Base-by-base conservation (phyloP, 2,329 filamentous ascomycete species). In the Fusarium albosuccineum region DNA sequence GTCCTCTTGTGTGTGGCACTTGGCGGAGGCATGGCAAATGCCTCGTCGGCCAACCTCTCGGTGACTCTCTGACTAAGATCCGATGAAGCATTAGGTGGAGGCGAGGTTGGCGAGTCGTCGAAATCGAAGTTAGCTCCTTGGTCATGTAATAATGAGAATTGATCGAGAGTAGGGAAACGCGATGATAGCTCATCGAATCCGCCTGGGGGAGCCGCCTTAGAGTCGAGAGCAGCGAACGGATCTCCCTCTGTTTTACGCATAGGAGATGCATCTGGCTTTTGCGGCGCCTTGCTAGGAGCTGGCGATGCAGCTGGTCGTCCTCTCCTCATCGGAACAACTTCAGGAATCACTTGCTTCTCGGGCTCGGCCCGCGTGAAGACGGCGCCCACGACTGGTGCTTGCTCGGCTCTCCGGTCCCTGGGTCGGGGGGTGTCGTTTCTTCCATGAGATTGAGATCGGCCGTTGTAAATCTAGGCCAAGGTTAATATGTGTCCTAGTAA, bases 261-360 rank as follows among this genome's bases (percentile, higher is more conserved):
- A 69, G 89, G 86, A 0, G 93, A 91, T 6, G 92, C 71, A 82
- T 91, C 54, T 86, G 87, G 81, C 72, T 63, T 82, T 71, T 72
- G 83, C 5, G 85, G 83, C 6, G 68, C 41, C 9, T 71, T 60
- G 57, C 73, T 51, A 29, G 71, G 68, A 27, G 76, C 73, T 17
- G 81, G 80, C 9, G 80, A 77, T 14, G 81, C 74, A 6, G 77
- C 78, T 26, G 83, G 80, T 16, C 94, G 92, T 5, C 96, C 96
- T 80, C 96, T 87, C 63, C 96, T 88, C 96, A 98, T 98, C 1
- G 95, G 96, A 37, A 92, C 90, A 64, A 99, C 93, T 26, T 97
- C 93, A 9, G 96, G 96, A 56, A 98, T 89, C 9, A 86, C 82
- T 70, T 91, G 88, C 55, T 91, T 87, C 69, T 91, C 87, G 57